Evolutionary conservation across 768 basidiomycete genomes (phyloP), one percentile per base, ranked within the genome.

Genomic region (Udeniomyces megalosporus): DNA sequence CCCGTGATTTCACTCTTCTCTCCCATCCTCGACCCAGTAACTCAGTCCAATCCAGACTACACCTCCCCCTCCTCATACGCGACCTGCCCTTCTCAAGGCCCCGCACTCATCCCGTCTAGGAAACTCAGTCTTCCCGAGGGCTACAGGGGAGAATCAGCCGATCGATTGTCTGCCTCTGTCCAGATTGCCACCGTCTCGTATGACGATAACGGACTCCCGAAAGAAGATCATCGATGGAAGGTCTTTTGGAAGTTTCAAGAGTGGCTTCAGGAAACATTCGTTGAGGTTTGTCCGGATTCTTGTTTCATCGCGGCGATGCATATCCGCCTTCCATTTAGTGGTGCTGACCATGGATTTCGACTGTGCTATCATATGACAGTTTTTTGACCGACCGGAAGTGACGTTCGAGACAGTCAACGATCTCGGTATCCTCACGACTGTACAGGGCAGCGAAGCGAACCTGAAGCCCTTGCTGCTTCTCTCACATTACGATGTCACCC

Each of bases 401-500:
- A 61, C 60, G 24, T 35, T 61, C 48, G 65, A 66, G 29, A 42
- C 31, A n/a, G 60, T 66, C 49, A 66, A 66, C 49, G 29, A 52
- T 5, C 60, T 66, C 15, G 65, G 65, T 14, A 26, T 66, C 14
- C 45, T 66, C 28, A 55, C 52, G 31, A 66, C 60, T 2, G 28
- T 66, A 22, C 35, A 61, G 15, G 65, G 65, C 15, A 55, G 53
- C 6, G 65, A 66, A 22, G 29, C 44, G 38, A 15, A n/a, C 26
- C 42, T 66, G 35, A 66, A 66, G 45, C 65, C 65, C 8, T 52
- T 66, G 12, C 24, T 66, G 2, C 55, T 66, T 8, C 42, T 58
- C 68, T 71, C 71, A 0, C 71, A 71, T 61, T 70, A 71, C 60
- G 71, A 72, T 45, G 73, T 72, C 24, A 72, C 70, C 4, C 72